Conservation (phyloP, 83 land plant genomes). For the Diphasiastrum complanatum region DNA sequence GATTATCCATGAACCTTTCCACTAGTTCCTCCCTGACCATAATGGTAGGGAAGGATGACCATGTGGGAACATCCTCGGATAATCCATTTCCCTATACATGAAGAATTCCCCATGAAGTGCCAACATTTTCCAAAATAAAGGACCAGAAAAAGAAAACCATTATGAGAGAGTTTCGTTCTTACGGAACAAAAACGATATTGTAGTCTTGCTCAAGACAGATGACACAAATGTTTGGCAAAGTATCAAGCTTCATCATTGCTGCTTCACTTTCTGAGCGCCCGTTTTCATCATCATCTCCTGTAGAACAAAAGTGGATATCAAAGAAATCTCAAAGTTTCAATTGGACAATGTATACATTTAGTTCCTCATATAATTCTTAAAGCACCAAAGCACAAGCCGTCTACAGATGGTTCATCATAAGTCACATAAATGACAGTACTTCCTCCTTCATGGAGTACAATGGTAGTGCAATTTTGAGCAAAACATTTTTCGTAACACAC, state of each 20-base stretch:
- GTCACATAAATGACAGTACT: neutral
- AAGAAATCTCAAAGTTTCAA: constrained; percentile 3
- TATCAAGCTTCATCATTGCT: constrained; percentile 35
- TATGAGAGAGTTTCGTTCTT: no score
- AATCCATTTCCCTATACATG: no score
- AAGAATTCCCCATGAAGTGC: no score
- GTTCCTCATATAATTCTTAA: no score
- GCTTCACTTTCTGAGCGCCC: constrained; percentile 2
- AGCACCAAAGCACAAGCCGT: neutral
- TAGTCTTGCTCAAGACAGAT: constrained; percentile 93
- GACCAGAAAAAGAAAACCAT: no score
- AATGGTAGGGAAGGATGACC: no score
- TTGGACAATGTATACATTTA: neutral
- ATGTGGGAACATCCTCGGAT: no score
- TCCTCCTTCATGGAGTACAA: neutral
- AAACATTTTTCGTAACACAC: constrained; percentile 17
- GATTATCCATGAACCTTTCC: no score
- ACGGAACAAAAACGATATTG: constrained; percentile 97
- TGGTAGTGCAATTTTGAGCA: neutral
- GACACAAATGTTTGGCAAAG: constrained; percentile 79
- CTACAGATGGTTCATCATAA: constrained; percentile 1
- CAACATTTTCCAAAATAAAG: no score
- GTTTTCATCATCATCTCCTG: constrained; percentile 19
- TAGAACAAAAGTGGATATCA: neutral
- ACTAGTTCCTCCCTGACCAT: no score